Conservation (phyloP, 331 rosid species). For the Acacia concinna region DNA sequence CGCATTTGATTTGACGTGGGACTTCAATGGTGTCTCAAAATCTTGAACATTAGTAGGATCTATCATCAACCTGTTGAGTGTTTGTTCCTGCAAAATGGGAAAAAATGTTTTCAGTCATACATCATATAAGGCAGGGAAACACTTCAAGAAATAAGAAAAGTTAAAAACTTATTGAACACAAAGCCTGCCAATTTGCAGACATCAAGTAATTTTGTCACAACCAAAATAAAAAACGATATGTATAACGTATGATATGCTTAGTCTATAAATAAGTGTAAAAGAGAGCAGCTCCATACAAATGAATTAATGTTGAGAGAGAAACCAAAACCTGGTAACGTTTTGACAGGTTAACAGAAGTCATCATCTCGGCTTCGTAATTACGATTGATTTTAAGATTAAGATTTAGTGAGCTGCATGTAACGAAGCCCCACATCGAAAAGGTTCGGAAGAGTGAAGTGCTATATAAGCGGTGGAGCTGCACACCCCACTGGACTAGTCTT, state of each 20-base stretch:
- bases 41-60: conserved; percentile 68
- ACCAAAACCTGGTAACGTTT: conserved; percentile 14
- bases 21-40: conserved; percentile 61
- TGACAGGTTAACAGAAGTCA: conserved; percentile 2
- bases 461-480: no score
- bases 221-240: not conserved
- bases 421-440: no score
- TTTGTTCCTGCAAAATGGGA: conserved; percentile 66
- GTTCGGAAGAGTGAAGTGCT: no score
- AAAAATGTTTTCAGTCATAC: conserved; percentile 20
- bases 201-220: conserved; percentile 10
- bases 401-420: not conserved
- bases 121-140: conserved; percentile 2
- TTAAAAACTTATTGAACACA: not conserved
- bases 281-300: not conserved
- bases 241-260: not conserved
- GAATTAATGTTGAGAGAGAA: not conserved
- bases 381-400: not conserved
- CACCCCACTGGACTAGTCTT: no score
- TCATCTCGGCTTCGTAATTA: not conserved
- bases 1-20: conserved; percentile 47
- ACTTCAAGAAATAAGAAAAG: not conserved
- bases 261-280: not conserved
- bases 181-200: not conserved
- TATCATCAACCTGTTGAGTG: conserved; percentile 50